Base-by-base conservation (phyloP, 2,329 filamentous ascomycete genomes). In the Stagonosporopsis tanaceti region DNA sequence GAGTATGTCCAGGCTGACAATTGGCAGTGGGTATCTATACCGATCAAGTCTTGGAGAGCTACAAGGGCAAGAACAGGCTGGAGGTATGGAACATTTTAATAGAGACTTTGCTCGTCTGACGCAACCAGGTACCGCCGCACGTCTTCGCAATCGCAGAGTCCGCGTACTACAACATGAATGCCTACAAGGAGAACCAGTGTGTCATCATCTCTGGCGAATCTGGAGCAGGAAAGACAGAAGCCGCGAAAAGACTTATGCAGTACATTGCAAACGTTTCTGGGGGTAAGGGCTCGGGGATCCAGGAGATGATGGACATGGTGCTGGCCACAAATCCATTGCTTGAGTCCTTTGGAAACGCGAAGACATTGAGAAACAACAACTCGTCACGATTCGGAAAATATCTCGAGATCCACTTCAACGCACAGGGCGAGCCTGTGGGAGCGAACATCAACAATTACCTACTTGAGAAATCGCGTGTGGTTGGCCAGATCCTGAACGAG, bases 161-260 rank as follows among this genome's bases (percentile, higher is more conserved):
- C 7, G 79, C 93, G 53, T 99, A 99, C 82, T 98, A 98, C 82
- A 98, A 99, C 82, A 98, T 99, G 95, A 98, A 98, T 78, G 94
- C 93, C 44, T 99, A 99, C 84, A 92, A 92, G 73, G 95, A 98
- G 69, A 98, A 98, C 81, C 95, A 99, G 78, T 98, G 95, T 80
- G 94, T 99, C 67, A 99, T 99, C 78, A 99, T 99, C 69, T 98
- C 95, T 4, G 95, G 95, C 75, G 95, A 99, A 80, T 98, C 95
- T 2, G 95, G 95, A 75, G 95, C 95, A 32, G 95, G 95, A 76
- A 99, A 99, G 84, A 99, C 95, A 14, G 95, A 99, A 79, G 95
- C 95, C 5, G 95, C 95, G 59, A 98, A 99, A 85, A 90, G 94
- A 70, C 91, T 99, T 72, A 99, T 99, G 94, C 95, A 99, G 80